Conservation (phyloP, 768 basidiomycete genomes). For the Candolleomyces eurysporus region DNA sequence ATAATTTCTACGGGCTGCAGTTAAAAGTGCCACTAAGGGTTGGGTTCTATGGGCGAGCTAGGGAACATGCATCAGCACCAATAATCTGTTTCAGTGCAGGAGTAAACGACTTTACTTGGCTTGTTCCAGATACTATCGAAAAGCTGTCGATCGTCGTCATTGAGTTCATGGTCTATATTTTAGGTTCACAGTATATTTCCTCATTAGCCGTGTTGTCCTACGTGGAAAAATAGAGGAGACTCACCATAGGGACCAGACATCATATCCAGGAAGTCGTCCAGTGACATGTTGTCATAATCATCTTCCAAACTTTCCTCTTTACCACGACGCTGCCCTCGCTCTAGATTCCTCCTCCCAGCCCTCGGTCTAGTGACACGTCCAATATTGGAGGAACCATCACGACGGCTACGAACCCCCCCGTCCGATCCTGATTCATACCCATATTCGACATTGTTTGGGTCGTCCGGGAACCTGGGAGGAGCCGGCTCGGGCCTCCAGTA, state of each 20-base stretch:
- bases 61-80: background rate
- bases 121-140: background rate
- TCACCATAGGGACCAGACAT: background rate
- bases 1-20: too few relatives aligned
- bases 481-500: background rate
- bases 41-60: background rate
- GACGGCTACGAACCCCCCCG: too few relatives aligned
- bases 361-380: background rate
- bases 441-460: too few relatives aligned
- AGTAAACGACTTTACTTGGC: background rate
- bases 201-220: background rate
- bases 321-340: background rate
- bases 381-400: background rate
- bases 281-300: background rate
- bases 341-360: background rate
- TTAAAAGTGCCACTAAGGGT: too few relatives aligned
- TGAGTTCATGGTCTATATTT: background rate
- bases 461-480: background rate
- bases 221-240: background rate
- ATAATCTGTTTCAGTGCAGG: background rate
- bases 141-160: background rate
- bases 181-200: background rate
- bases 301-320: background rate
- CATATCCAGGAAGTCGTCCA: background rate
- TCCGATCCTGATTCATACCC: too few relatives aligned